A percentile compares a stretch with the other conserved stretches of the same genome.
phyloP scores from a whole-genome alignment of 805 yeast genomes.

The Ogataea degrootiae region DNA sequence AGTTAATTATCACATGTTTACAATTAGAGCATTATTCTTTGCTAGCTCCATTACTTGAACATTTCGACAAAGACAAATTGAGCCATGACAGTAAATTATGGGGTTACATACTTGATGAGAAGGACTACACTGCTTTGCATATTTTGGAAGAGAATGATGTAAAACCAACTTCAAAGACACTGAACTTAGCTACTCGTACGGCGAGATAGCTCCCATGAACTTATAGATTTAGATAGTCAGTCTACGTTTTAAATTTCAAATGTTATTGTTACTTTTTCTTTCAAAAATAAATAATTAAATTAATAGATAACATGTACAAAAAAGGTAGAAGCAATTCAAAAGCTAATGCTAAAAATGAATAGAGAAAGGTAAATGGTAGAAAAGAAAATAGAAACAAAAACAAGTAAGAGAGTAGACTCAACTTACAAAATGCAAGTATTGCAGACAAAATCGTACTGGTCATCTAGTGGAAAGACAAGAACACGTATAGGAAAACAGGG shows the following conservation, averaged over 20 bases:
- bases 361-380: neutral
- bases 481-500: neutral
- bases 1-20: neutral
- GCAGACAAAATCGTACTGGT: too few species aligned
- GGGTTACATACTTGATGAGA: constrained; percentile 14
- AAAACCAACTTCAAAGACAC: constrained; percentile 11
- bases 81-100: constrained; percentile 15
- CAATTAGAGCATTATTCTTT: neutral
- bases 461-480: neutral
- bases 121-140: constrained; percentile 10
- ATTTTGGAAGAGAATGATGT: constrained; percentile 10
- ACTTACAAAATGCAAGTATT: neutral
- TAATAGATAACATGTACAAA: neutral
- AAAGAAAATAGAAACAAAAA: neutral
- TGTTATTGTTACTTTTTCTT: neutral
- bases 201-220: neutral
- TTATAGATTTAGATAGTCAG: neutral
- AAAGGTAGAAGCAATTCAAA: neutral
- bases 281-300: neutral
- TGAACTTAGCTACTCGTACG: constrained; percentile 1
- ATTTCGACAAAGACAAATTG: constrained; percentile 5
- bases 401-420: neutral
- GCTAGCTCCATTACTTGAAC: neutral
- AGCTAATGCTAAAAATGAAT: too few species aligned
- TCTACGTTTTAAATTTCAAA: too few species aligned